Base-by-base conservation (phyloP, 2,329 filamentous ascomycete genomes). In the Exophiala sp. region DNA sequence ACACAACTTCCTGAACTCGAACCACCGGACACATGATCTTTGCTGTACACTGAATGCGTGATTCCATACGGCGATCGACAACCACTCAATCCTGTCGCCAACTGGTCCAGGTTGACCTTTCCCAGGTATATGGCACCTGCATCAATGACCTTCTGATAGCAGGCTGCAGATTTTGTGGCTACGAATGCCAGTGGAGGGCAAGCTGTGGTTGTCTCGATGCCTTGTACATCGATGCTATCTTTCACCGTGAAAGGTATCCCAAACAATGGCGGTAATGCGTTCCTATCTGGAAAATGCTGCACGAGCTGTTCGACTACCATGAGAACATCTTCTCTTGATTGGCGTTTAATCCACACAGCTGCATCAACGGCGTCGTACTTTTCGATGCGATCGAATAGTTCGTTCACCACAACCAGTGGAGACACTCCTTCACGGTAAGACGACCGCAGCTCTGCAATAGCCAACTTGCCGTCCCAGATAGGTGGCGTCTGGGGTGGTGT, bases 11-110 rank as follows among this genome's bases (percentile, higher is more conserved):
- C 82, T 2, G 77, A 80, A 6, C 78, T 82, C 1, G 79, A 82
- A 5, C 81, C 82, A 8, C 80, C 80, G 51, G 75, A 77, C 43
- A 82, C 78, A 49, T 77, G 75, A n/a, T 74, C 67, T 36, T 69
- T 67, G 43, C 58, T 57, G 64, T 72, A 82, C 0, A 81, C 71
- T 50, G 79, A 82, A 18, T 77, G 72, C 1, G 81, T 77, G 16
- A 74, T 76, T 2, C 82, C 82, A 57, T 79, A 83, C 0, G 81
- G 79, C 1, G 79, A 82, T 21, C 81, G 75, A 43, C 78, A 80
- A 12, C 82, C 83, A 10, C 77, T 79, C 2, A 85, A 71, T 0
- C 83, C 83, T 0, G 82, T 85, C 2, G 82, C 82, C 3, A 85
- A 72, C 65, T 85, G 82, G 63, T 86, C 83, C 50, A 85, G 73